A percentile compares a stretch with the other conserved stretches of the same genome.
Conservation (phyloP, 2,329 filamentous ascomycete species). For the Fusarium sp. region DNA sequence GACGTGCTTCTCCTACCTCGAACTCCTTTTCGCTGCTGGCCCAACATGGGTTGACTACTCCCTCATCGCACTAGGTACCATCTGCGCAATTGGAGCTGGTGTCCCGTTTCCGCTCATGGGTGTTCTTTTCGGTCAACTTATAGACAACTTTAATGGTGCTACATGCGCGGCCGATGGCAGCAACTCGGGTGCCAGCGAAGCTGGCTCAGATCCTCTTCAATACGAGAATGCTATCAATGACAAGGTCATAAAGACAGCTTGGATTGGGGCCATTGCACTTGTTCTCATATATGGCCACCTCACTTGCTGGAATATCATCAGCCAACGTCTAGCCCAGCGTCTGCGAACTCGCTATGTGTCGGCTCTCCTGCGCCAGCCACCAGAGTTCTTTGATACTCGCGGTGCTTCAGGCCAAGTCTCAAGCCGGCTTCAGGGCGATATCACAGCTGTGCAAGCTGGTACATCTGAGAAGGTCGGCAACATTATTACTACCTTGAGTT, state of each 20-base stretch:
- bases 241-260: constrained; percentile 71
- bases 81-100: constrained; percentile 67
- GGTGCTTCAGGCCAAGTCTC: constrained; percentile 70
- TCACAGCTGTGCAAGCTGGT: constrained; percentile 74
- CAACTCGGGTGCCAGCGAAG: constrained; percentile 24
- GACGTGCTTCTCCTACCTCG: constrained; percentile 52
- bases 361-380: constrained; percentile 69
- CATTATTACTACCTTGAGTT: constrained; percentile 70
- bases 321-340: constrained; percentile 71
- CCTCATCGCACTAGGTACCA: constrained; percentile 55
- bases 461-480: constrained; percentile 79
- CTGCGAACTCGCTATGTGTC: constrained; percentile 71
- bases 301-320: constrained; percentile 72
- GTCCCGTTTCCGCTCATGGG: constrained; percentile 73
- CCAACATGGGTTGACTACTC: constrained; percentile 58
- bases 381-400: constrained; percentile 72
- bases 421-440: constrained; percentile 73
- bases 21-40: constrained; percentile 53
- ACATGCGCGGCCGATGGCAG: constrained; percentile 57
- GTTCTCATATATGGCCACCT: constrained; percentile 73
- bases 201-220: constrained; percentile 37
- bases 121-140: constrained; percentile 72
- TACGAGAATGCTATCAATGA: constrained; percentile 61
- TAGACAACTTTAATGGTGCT: constrained; percentile 70
- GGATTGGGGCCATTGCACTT: constrained; percentile 70